Base-by-base conservation (phyloP, 1,284 basidiomycete genomes). In the Trichosporon inkin region DNA sequence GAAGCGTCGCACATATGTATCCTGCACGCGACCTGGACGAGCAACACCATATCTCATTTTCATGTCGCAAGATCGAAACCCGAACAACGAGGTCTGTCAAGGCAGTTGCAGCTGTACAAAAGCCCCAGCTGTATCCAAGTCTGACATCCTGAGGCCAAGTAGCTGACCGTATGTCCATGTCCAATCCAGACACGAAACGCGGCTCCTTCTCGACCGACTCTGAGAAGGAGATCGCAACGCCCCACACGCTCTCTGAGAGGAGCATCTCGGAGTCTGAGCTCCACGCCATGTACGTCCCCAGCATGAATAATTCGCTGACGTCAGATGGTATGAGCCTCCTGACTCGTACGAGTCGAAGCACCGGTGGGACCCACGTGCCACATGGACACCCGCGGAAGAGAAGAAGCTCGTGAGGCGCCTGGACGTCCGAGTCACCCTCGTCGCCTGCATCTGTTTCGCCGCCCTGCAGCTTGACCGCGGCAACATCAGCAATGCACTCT, bases 351-450 rank as follows among this genome's bases (percentile, higher is more conserved):
- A 78, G 64, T 70, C 67, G 38, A 71, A 69, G 55, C 70, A 75
- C 51, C 65, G 71, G 16, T 79, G 76, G 66, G 79, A 79, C 66
- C 72, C 73, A 0, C 54, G 55, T 1, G 71, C 74, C 2, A 69
- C 67, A 0, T 80, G 79, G 79, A 79, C 78, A 0, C 41, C 64
- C 5, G 68, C 72, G 24, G 77, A 79, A 57, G 69, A 79, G 62
- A 63, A 41, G 6, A 67, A 63, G 16, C 60, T 78, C 3, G 41
- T 60, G 0, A 63, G 75, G 16, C 74, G 68, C 51, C 61, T 71
- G 11, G 68, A 73, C 47, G n/a, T 61, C n/a, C 61, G 65, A 11
- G 70, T 75, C 6, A 53, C 69, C 7, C n/a, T 63, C 3, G 67
- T 70, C 11, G 67, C 66, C 13, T 73, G 72, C 47, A 39, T 76